phyloP scores from a whole-genome alignment of 2,329 filamentous ascomycete species.

The Phyllosticta paracitricarpa region DNA sequence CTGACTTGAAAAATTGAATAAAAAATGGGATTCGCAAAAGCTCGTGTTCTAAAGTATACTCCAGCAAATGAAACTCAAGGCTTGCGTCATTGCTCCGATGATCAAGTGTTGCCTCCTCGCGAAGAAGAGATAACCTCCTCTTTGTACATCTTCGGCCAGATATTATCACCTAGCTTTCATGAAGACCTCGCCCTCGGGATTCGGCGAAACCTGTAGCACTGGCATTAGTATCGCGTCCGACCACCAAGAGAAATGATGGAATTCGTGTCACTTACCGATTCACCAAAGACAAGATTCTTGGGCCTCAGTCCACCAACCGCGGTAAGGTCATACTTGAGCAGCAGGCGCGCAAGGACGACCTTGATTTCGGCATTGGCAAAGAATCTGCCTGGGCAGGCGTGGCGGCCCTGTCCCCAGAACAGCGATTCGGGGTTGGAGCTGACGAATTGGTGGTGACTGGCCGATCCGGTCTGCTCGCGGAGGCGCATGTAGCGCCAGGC shows the following conservation, averaged over 20 bases:
- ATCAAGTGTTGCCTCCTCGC: neutral
- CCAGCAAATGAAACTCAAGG: neutral
- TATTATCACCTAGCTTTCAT: neutral
- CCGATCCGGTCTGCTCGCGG: slow-evolving; percentile 7
- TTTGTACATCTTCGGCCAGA: neutral
- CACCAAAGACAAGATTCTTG: slow-evolving; percentile 5
- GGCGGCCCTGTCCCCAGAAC: slow-evolving; percentile 22
- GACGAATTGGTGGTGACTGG: slow-evolving; percentile 19
- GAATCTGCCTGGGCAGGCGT: slow-evolving; percentile 25
- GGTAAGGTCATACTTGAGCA: slow-evolving; percentile 22
- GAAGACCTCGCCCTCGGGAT: neutral
- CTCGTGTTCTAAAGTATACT: neutral
- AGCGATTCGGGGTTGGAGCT: slow-evolving; percentile 18
- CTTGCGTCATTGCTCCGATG: neutral
- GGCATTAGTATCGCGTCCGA: neutral
- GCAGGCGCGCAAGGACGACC: slow-evolving; percentile 20
- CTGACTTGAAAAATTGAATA: neutral
- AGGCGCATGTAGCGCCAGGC: slow-evolving; percentile 11
- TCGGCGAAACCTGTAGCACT: neutral
- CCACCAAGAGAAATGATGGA: neutral
- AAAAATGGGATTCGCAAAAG: neutral
- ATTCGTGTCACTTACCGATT: neutral
- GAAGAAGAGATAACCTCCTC: neutral
- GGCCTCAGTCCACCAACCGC: slow-evolving; percentile 2
- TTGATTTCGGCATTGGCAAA: slow-evolving; percentile 27